A percentile compares a stretch with the other conserved stretches of the same genome.
These are phyloP conservation scores for Chaetomidium leptoderma DNA, from an alignment of 495 filamentous ascomycete genomes.

Conservation along the genomic window DNA sequence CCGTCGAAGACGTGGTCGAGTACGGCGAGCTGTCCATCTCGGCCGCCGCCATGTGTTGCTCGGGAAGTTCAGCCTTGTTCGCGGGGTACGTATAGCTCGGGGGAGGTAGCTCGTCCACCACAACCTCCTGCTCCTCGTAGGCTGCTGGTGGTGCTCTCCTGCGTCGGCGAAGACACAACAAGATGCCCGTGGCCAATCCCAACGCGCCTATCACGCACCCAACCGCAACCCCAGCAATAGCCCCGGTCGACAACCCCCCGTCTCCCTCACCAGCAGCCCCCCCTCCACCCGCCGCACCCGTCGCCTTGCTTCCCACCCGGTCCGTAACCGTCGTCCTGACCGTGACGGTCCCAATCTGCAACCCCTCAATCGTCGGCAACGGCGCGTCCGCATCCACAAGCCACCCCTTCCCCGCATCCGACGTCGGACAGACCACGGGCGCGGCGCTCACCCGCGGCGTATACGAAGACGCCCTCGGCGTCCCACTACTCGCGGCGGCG, in stretches of 20 bases:
- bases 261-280: neutral
- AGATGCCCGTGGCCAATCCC: neutral
- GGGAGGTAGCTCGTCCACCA: neutral
- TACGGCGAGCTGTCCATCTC: neutral
- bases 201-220: neutral
- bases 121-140: neutral
- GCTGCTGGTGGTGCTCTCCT: neutral
- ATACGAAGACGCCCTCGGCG: neutral
- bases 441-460: neutral
- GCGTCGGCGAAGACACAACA: neutral
- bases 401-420: slow-evolving; percentile 1
- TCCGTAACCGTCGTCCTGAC: neutral
- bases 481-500: neutral
- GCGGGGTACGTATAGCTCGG: slow-evolving; percentile 2
- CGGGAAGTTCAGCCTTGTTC: slow-evolving; percentile 5
- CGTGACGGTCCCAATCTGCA: slow-evolving; percentile 10
- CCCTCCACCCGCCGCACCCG: neutral
- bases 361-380: slow-evolving; percentile 10
- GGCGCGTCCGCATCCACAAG: slow-evolving; percentile 1
- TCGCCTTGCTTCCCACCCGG: neutral
- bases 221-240: too few relatives aligned
- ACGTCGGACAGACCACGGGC: slow-evolving; percentile 5
- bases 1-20: neutral
- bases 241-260: neutral
- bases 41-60: neutral